Base-by-base conservation (phyloP, 805 yeast genomes). In the Torulaspora quercuum region DNA sequence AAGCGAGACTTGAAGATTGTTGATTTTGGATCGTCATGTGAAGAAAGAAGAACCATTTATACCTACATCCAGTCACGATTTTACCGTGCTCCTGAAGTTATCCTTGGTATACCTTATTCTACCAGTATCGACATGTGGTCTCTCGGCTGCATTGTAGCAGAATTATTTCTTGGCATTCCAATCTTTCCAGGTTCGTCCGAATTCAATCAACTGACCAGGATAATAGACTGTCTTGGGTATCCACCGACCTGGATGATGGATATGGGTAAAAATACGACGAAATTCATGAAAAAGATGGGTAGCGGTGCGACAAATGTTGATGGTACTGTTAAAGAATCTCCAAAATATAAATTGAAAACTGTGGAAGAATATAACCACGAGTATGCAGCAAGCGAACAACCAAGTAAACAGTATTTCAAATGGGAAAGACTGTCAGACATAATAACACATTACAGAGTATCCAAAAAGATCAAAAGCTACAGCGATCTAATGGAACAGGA, bases 91-190 rank as follows among this genome's bases (percentile, higher is more conserved):
- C 98, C 98, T 0, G 98, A 90, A 59, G 95, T 90, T 13, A 76
- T 92, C 3, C 64, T 90, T 13, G 97, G 98, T 0, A 68, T 90
- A 28, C 95, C 95, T 4, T 90, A 92, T 55, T 83, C 95, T 1
- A 77, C 95, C 7, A 78, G 95, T 5, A 90, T 92, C 35, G 98
- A 90, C 59, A 87, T 90, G 78, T 92, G 99, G 99, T 90, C 97
- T 0, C 66, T 89, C 28, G 98, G 95, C 0, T 84, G 97, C 57
- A 86, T 92, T 33, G 76, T 87, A 21, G 94, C 92, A 1, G 99
- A 92, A 60, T 65, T 90, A 31, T 89, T 83, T 49, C 62, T 90
- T 34, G 98, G 98, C 1, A 69, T 90, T 38, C 98, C 98, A 1
- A 70, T 90, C 48, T 87, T 90, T 52, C 97, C 98, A 0, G 98